These are phyloP conservation scores for Berberis vulgaris DNA, from an alignment of 164 flowering plant species.

Conservation along the genomic window DNA sequence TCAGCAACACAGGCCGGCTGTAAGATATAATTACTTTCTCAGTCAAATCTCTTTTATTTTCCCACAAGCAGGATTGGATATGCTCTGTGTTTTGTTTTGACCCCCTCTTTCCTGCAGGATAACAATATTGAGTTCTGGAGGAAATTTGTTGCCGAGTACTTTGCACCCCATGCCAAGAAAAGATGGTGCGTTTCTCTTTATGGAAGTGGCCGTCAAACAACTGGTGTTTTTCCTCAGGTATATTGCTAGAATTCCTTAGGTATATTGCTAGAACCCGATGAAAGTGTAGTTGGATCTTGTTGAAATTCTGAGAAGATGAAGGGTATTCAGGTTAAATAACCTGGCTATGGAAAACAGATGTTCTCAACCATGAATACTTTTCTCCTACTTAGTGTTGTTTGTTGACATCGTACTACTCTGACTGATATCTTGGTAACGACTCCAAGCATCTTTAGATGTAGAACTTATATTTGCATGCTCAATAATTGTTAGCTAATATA, in stretches of 20 bases:
- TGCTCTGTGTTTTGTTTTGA: slow-evolving; percentile 1
- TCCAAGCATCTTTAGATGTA: no score
- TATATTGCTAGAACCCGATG: slow-evolving; percentile 17
- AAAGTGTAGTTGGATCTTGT: no score
- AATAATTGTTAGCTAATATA: background rate
- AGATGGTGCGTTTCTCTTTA: slow-evolving; percentile 99
- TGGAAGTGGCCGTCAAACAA: slow-evolving; percentile 92
- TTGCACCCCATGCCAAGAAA: slow-evolving; percentile 95
- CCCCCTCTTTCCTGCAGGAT: slow-evolving; percentile 41
- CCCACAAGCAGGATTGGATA: background rate
- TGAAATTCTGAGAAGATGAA: no score
- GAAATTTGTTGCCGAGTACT: slow-evolving; percentile 88
- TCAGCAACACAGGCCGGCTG: slow-evolving; percentile 88
- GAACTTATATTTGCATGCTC: background rate
- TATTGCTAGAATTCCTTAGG: slow-evolving; percentile 26
- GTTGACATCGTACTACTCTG: no score
- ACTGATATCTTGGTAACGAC: no score
- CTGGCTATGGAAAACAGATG: background rate
- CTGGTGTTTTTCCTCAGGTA: slow-evolving; percentile 83
- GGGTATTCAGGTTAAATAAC: background rate
- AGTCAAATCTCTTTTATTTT: background rate
- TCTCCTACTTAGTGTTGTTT: no score
- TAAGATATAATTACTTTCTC: slow-evolving; percentile 22
- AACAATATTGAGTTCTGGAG: slow-evolving; percentile 98
- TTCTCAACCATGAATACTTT: no score